Evolutionary conservation across 441 rosid genomes (phyloP).

Genomic region (Aleurites moluccanus): DNA sequence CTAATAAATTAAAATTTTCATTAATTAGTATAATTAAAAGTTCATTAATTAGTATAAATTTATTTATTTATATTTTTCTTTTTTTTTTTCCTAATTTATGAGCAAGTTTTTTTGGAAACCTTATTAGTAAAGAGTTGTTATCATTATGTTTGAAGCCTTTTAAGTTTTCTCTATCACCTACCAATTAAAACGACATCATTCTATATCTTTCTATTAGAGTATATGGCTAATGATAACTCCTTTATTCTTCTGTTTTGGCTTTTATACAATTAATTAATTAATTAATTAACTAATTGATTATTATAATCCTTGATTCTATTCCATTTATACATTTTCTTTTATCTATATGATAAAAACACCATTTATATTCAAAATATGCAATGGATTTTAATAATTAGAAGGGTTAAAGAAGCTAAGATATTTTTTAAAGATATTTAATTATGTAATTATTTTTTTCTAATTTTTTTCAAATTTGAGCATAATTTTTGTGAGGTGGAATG

Average conservation of each 20-base stretch:
- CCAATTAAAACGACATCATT: slow-evolving; percentile 53
- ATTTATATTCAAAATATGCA: background rate
- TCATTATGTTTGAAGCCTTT: slow-evolving; percentile 19
- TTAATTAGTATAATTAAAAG: background rate
- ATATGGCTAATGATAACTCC: slow-evolving; percentile 20
- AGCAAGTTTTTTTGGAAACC: background rate
- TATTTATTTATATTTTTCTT: background rate
- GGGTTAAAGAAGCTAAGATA: too few species aligned
- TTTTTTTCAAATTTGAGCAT: background rate
- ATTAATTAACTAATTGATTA: background rate
- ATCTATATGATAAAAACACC: background rate
- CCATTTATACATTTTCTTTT: background rate
- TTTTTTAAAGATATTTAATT: background rate
- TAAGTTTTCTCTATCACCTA: slow-evolving; percentile 25
- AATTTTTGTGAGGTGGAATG: background rate
- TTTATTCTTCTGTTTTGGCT: slow-evolving; percentile 10
- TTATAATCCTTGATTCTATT: background rate
- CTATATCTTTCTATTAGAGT: slow-evolving; percentile 22
- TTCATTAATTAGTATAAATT: background rate
- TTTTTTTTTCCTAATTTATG: too few species aligned
- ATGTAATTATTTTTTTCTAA: background rate
- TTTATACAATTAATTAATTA: background rate
- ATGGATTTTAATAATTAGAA: too few species aligned
- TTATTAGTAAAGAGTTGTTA: slow-evolving; percentile 10
- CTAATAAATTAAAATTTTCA: too few species aligned